Evolutionary conservation across 2,329 filamentous ascomycete genomes (phyloP), one percentile per base, ranked within the genome.

Genomic region (Botrytis elliptica): DNA sequence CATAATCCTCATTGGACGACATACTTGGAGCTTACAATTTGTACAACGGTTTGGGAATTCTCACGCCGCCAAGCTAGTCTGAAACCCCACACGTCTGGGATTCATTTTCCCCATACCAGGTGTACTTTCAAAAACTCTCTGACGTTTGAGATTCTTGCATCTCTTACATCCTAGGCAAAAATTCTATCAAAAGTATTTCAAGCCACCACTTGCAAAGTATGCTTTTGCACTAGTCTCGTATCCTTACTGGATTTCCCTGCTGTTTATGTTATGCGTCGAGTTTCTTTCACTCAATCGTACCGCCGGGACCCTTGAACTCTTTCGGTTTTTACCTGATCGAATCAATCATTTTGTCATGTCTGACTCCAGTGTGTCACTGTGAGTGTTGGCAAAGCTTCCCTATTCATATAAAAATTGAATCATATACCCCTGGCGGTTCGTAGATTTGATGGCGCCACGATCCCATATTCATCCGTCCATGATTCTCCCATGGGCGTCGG

Each of bases 391-490:
- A 72, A 55, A n/a, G n/a, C 25, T 49, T 20, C 44, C 14, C 55
- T 29, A 4, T 7, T 33, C 42, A 25, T 65, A 33, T 38, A 46
- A 40, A 20, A 25, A 33, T 52, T 33, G n/a, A 55, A 70, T 70
- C 60, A 38, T 64, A 75, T 66, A 73, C 18, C 59, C 55, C 52
- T 70, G 49, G 42, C 69, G 57, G 67, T 69, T 75, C 70, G 29
- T 71, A 64, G 52, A 38, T 65, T 38, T n/a, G 55, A 67, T 65
- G 74, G 72, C 73, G 75, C 75, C 75, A 76, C 75, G 70, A 75
- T 78, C 75, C 64, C 73, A 75, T 77, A 72, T 77, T 77, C 75
- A n/a, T 40, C 75, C 42, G 46, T 62, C 72, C 44, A 59, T 63
- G 36, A 71, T 72, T 73, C 70, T 57, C 55, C 69, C 73, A 72